Percentiles rank a stretch among this genome's conserved stretches.
phyloP scores from a whole-genome alignment of 768 basidiomycete genomes.

The Russula earlei region DNA sequence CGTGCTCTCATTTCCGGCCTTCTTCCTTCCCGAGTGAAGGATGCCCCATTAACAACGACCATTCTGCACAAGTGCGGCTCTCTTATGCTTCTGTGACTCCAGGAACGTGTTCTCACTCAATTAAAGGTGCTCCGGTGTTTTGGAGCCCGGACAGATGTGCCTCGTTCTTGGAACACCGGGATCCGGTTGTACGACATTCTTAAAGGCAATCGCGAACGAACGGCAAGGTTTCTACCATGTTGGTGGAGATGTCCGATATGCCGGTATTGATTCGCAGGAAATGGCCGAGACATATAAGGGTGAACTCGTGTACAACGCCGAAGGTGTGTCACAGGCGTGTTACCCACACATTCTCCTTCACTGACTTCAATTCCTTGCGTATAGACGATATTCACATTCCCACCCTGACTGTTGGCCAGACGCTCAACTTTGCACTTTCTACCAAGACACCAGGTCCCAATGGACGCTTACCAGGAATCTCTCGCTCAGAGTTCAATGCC shows the following conservation, averaged over 20 bases:
- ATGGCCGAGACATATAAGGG: constrained; percentile 76
- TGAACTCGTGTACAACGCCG: constrained; percentile 72
- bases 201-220: constrained; percentile 76
- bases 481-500: constrained; percentile 48
- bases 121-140: constrained; percentile 52
- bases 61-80: constrained; percentile 17
- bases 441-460: constrained; percentile 71
- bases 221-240: constrained; percentile 56
- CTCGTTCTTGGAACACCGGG: constrained; percentile 31
- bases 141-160: constrained; percentile 20
- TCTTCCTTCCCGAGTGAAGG: constrained; percentile 4
- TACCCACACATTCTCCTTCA: too few relatives aligned
- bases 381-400: constrained; percentile 78
- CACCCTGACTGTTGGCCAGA: constrained; percentile 74
- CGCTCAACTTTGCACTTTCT: constrained; percentile 61
- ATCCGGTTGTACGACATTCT: constrained; percentile 78
- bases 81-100: too few relatives aligned
- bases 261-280: constrained; percentile 66
- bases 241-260: constrained; percentile 68
- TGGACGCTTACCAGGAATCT: constrained; percentile 58
- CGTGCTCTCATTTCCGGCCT: not conserved
- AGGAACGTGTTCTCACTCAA: constrained; percentile 36
- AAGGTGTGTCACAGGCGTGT: constrained; percentile 35
- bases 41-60: not conserved
- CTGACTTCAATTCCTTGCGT: too few relatives aligned